Base-by-base conservation (phyloP, 495 filamentous ascomycete genomes). In the Sporormia fimetaria region DNA sequence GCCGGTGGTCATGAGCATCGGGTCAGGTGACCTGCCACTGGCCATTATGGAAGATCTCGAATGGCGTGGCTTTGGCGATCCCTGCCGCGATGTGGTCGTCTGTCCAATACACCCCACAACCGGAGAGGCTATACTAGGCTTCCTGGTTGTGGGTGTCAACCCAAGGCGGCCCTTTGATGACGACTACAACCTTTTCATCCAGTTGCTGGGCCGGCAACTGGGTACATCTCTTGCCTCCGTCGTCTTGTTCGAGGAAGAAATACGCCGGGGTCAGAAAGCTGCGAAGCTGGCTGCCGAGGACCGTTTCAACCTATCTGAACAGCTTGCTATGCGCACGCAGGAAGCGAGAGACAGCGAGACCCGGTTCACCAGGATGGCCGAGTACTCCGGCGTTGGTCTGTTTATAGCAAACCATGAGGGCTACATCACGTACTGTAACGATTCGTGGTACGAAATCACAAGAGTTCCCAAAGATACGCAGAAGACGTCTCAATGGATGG, bases 311-410 rank as follows among this genome's bases (percentile, higher is more conserved):
- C 67, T 84, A 4, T 77, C 74, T 2, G 67, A 80, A 49, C 71
- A 82, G 53, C 64, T 84, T 3, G 73, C 75, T 34, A 63, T 72
- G 7, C 66, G 74, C 33, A 81, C 79, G 1, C 72, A 78, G 54
- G 74, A 81, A 57, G 78, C 76, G 2, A 66, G 71, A 15, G 76
- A 82, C 52, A 77, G 69, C 45, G 79, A 83, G 55, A 73, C 74
- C n/a, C 74, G 71, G 37, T 83, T 83, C 54, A 80, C 77, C 3
- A 63, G 76, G 20, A 81, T 83, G 77, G 76, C 78, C 6, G 79
- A 81, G 55, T 79, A 80, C 44, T 73, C 76, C 3, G 79, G 78
- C 6, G 77, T 80, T 0, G 79, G 79, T 6, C 70, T 83, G 62
- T 81, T 83, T 53, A 82, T 82, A 50, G 77, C 78, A 29, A 66